These are phyloP conservation scores for Orobanche coerulescens DNA, from an alignment of 257 asterid species.

Conservation along the genomic window DNA sequence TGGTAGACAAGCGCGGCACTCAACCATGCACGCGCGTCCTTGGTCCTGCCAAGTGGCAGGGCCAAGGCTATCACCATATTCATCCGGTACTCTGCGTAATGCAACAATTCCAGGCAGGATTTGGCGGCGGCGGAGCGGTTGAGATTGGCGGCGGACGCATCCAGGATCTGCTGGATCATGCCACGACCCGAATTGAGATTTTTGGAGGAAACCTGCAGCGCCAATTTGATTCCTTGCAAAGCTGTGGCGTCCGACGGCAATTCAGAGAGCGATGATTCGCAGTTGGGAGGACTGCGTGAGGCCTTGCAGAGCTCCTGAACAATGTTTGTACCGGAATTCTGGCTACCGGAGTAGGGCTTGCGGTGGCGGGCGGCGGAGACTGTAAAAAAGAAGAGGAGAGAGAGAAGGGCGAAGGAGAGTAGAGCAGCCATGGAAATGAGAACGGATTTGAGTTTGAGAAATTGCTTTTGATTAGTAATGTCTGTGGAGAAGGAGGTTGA, in stretches of 20 bases:
- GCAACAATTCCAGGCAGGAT: constrained; percentile 12
- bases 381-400: constrained; percentile 9
- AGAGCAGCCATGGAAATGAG: constrained; percentile 13
- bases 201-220: neutral
- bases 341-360: neutral
- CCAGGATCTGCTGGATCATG: constrained; percentile 16
- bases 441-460: neutral
- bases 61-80: too few species aligned
- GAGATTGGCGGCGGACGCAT: neutral
- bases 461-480: neutral
- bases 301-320: constrained; percentile 14
- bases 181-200: neutral
- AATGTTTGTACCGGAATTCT: neutral
- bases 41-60: too few species aligned
- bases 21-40: too few species aligned
- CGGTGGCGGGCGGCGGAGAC: constrained; percentile 18
- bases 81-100: constrained; percentile 9
- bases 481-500: neutral
- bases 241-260: neutral
- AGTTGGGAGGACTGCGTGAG: neutral
- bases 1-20: too few species aligned
- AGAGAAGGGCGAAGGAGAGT: constrained; percentile 8
- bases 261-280: neutral
- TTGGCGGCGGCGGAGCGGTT: constrained; percentile 16
- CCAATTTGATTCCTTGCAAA: neutral